Evolutionary conservation across 768 basidiomycete species (phyloP), one percentile per base, ranked within the genome.

Genomic region (Antrodiella citrinella): DNA sequence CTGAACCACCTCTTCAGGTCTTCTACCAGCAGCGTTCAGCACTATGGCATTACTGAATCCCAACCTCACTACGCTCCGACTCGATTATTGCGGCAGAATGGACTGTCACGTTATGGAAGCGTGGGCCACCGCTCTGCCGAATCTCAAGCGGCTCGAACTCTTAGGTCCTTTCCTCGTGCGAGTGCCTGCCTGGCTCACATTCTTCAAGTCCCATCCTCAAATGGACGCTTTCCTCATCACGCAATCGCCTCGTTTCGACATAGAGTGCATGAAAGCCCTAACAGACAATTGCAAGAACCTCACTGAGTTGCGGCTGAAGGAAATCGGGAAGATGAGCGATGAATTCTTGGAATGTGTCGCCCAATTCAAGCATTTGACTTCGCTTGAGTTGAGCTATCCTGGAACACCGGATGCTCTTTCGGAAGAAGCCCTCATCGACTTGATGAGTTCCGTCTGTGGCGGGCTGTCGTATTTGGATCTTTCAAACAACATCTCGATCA

Each of bases 91-190:
- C 55, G 95, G 95, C 3, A 81, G 84, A 26, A 75, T 98, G 51
- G 76, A 86, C 48, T 78, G 84, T 55, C 53, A 68, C 0, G 78
- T 82, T 38, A 66, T 90, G 44, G 59, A 66, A 13, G 64, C 76
- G 21, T 88, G 90, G 75, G 73, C 73, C 39, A 72, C 66, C 3
- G 74, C 76, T 0, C 73, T 99, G 24, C 82, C 80, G 1, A 63
- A 77, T 12, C 77, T 99, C 38, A 75, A 68, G 3, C 78, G 79
- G 26, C 59, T 99, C 12, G 83, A 86, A 63, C 84, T 99, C 13
- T 79, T 90, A 11, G 95, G 88, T 0, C 92, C 92, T 2, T 93
- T 91, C 67, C 81, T 92, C 20, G 85, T 96, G 26, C 81, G 83
- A 19, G 67, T 76, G 5, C 68, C 75, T 0, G 79, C 77, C 0